phyloP scores from a whole-genome alignment of 345 rosid species.

The Lagerstroemia speciosa region DNA sequence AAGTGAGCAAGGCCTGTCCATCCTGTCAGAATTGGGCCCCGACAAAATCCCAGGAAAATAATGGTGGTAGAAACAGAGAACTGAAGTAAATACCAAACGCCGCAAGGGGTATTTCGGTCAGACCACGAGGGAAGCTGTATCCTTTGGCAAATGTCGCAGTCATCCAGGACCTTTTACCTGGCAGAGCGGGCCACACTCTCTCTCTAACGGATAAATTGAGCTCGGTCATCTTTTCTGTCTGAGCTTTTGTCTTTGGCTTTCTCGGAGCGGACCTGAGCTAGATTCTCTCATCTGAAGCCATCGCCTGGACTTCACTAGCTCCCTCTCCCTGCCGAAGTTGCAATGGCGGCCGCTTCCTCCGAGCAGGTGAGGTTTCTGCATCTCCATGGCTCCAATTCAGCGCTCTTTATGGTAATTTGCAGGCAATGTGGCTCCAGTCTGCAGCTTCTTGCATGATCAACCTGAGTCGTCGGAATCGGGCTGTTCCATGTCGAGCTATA shows the following conservation, averaged over 20 bases:
- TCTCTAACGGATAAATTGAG: neutral
- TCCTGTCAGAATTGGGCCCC: too few relatives aligned
- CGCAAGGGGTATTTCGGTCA: conserved; percentile 15
- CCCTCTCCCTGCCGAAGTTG: neutral
- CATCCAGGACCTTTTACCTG: conserved; percentile 21
- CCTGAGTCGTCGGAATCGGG: neutral
- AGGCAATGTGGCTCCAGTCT: neutral
- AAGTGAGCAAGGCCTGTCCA: too few relatives aligned
- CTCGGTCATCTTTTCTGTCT: neutral
- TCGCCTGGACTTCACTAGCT: conserved; percentile 6
- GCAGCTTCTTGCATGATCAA: neutral
- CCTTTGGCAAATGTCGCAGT: neutral
- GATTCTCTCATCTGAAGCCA: too few relatives aligned
- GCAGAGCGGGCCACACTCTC: conserved; percentile 22
- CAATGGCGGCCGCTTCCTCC: conserved; percentile 20
- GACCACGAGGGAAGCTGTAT: too few relatives aligned
- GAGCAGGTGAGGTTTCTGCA: conserved; percentile 18
- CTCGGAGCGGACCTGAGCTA: too few relatives aligned
- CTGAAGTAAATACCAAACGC: neutral
- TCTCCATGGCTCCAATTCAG: neutral
- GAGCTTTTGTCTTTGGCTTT: too few relatives aligned
- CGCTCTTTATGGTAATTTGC: neutral
- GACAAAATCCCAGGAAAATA: neutral
- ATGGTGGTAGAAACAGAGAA: neutral
- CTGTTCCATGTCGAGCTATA: too few relatives aligned